phyloP scores from a whole-genome alignment of 306 rosid genomes.

The Casuarina equisetifolia region DNA sequence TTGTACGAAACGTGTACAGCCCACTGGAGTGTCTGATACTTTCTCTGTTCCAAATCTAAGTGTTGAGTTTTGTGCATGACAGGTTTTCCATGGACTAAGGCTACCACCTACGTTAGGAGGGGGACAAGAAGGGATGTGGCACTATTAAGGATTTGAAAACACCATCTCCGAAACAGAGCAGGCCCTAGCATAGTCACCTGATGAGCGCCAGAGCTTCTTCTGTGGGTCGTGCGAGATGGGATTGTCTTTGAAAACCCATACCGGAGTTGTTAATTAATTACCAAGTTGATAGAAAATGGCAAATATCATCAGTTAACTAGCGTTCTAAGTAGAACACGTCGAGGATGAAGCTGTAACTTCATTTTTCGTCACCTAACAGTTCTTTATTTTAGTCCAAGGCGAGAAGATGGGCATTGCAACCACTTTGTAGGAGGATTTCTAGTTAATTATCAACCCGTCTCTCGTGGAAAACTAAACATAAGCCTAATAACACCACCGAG shows the following conservation, averaged over 20 bases:
- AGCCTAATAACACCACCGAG: conserved; percentile 7
- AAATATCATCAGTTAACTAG: too few species aligned
- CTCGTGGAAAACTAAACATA: conserved; percentile 14
- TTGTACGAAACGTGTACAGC: too few species aligned
- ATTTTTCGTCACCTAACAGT: neutral
- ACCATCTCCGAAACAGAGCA: neutral
- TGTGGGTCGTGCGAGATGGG: too few species aligned
- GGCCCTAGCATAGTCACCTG: neutral
- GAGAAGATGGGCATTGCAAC: neutral
- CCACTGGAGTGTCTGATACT: too few species aligned
- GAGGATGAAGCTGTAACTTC: neutral
- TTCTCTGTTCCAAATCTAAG: too few species aligned
- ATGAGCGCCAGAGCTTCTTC: too few species aligned
- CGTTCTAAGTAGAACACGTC: neutral
- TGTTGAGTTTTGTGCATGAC: too few species aligned
- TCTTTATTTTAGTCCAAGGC: neutral
- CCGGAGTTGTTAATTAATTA: too few species aligned
- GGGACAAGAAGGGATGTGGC: neutral
- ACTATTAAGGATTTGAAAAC: too few species aligned
- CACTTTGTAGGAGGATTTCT: neutral
- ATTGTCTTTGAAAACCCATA: too few species aligned
- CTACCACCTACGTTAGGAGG: neutral
- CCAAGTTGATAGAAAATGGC: too few species aligned
- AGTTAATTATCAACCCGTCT: neutral
- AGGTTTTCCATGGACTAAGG: too few species aligned